Conservation (phyloP, 257 asterid species). For the Galeopsis tetrahit region DNA sequence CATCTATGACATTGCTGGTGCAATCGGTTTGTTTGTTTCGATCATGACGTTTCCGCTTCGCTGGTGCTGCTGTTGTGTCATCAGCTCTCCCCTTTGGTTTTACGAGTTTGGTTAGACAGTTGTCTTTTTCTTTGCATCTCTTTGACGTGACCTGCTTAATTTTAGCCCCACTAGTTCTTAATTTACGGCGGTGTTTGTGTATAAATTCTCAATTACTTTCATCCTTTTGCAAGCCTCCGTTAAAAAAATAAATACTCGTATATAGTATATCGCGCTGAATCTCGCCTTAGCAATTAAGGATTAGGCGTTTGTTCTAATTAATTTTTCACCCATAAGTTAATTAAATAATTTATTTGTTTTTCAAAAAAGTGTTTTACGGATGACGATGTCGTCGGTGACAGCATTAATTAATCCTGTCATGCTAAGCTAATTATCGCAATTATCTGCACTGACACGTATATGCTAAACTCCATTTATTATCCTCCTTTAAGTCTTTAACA, state of each 20-base stretch:
- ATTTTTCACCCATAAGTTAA: not conserved
- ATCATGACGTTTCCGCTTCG: slow-evolving; percentile 18
- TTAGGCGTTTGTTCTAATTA: not conserved
- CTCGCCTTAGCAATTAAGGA: not conserved
- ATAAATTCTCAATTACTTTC: not conserved
- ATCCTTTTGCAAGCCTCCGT: not conserved
- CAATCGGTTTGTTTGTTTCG: slow-evolving; percentile 21
- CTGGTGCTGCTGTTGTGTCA: slow-evolving; percentile 11
- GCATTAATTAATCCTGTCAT: not conserved
- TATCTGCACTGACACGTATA: not conserved
- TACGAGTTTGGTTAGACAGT: slow-evolving; percentile 25
- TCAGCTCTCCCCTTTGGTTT: slow-evolving; percentile 37
- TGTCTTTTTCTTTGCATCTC: slow-evolving; percentile 12
- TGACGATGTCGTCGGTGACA: slow-evolving; percentile 24
- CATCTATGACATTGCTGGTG: not conserved
- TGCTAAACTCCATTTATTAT: not conserved
- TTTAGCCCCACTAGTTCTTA: not conserved
- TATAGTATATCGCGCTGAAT: too few species aligned
- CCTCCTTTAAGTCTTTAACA: not conserved
- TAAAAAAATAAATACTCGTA: too few species aligned
- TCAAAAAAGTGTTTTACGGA: not conserved
- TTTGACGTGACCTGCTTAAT: not conserved
- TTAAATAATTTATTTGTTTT: not conserved
- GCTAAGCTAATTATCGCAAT: not conserved
- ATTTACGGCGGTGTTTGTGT: not conserved